These are phyloP conservation scores for Phytophthora sp. DNA, from an alignment of 352 stramenopile species.

Conservation along the genomic window DNA sequence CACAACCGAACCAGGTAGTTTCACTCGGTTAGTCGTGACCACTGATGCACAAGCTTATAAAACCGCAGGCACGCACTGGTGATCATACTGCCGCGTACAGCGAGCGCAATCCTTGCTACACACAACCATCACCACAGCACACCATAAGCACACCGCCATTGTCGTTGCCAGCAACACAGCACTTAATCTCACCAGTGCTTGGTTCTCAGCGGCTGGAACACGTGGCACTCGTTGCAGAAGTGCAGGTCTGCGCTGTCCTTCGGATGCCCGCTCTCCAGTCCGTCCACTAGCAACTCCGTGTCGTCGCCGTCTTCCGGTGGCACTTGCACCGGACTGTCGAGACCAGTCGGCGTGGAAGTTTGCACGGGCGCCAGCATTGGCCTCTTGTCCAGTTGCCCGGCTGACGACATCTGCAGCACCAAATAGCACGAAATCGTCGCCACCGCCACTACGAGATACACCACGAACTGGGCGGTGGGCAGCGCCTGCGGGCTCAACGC, in stretches of 20 bases:
- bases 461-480: slow-evolving; percentile 47
- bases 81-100: slow-evolving; percentile 81
- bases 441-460: slow-evolving; percentile 42
- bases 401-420: slow-evolving; percentile 63
- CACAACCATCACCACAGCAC: slow-evolving; percentile 1
- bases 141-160: not conserved
- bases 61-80: slow-evolving; percentile 74
- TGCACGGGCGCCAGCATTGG: slow-evolving; percentile 23
- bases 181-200: slow-evolving; percentile 67
- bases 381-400: slow-evolving; percentile 56
- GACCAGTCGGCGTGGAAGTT: not conserved
- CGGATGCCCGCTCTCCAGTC: slow-evolving; percentile 11
- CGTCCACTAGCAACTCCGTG: slow-evolving; percentile 37
- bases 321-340: slow-evolving; percentile 10
- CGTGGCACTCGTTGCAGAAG: slow-evolving; percentile 65
- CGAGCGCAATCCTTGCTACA: slow-evolving; percentile 73
- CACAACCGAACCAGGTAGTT: not conserved
- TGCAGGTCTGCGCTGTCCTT: slow-evolving; percentile 32
- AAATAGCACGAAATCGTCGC: slow-evolving; percentile 54
- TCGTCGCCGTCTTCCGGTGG: slow-evolving; percentile 33
- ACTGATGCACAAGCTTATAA: no score
- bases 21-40: no score
- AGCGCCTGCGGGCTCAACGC: slow-evolving; percentile 34
- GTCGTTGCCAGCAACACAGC: not conserved
- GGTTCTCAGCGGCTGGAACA: slow-evolving; percentile 66